phyloP scores from a whole-genome alignment of 306 rosid genomes.

The Abrus precatorius region DNA sequence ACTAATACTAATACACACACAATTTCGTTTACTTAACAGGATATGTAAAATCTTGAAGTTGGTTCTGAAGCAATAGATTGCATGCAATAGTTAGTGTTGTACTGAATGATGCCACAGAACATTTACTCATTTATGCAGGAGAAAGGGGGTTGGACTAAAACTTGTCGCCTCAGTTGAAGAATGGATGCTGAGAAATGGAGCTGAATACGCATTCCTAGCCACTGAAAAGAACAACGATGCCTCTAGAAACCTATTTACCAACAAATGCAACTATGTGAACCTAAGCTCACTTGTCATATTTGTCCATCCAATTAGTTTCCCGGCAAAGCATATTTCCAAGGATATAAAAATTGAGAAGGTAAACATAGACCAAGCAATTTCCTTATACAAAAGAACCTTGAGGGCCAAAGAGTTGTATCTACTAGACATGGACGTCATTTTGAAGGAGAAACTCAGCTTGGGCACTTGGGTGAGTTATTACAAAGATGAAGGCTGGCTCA shows the following conservation, averaged over 20 bases:
- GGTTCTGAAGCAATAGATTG: not conserved
- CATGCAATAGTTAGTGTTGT: not conserved
- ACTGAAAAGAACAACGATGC: slow-evolving; percentile 69
- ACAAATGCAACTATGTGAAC: slow-evolving; percentile 66
- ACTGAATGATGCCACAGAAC: not conserved
- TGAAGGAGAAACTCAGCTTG: slow-evolving; percentile 71
- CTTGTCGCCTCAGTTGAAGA: slow-evolving; percentile 75
- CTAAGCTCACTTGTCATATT: slow-evolving; percentile 73
- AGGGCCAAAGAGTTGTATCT: slow-evolving; percentile 66
- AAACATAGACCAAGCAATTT: slow-evolving; percentile 51
- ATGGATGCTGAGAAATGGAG: slow-evolving; percentile 80
- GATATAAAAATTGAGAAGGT: slow-evolving; percentile 63
- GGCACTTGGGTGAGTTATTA: slow-evolving; percentile 83
- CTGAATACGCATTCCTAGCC: slow-evolving; percentile 66
- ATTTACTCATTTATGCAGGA: slow-evolving; percentile 41
- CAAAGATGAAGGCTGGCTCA: slow-evolving; percentile 57
- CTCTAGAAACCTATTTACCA: slow-evolving; percentile 69
- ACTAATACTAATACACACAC: not conserved
- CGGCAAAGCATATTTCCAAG: slow-evolving; percentile 52
- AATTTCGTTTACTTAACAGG: not conserved
- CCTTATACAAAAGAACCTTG: slow-evolving; percentile 48
- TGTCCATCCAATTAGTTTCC: slow-evolving; percentile 56
- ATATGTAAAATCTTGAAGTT: slow-evolving; percentile 4
- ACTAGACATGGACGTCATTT: slow-evolving; percentile 66
- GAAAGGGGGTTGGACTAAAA: slow-evolving; percentile 70